Evolutionary conservation across 257 asterid genomes (phyloP).

Genomic region (Fraxinus pennsylvanica): DNA sequence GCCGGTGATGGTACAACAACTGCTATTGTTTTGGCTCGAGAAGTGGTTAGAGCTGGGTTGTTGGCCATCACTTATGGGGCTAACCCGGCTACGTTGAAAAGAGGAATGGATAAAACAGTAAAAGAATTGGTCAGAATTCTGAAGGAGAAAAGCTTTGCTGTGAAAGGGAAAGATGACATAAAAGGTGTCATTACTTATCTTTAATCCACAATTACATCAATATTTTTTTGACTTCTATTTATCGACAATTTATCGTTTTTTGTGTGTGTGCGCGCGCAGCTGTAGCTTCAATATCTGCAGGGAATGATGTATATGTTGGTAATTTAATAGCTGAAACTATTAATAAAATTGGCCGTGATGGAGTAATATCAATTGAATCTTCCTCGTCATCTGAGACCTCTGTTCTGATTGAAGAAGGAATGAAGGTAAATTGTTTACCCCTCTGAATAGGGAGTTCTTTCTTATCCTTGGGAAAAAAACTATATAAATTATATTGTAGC

Average conservation of each 20-base stretch:
- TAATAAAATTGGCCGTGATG: constrained; percentile 88
- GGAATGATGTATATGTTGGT: constrained; percentile 87
- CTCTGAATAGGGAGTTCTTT: not conserved
- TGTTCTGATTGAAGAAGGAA: constrained; percentile 87
- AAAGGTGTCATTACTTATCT: constrained; percentile 47
- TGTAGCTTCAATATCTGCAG: constrained; percentile 91
- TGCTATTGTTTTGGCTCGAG: constrained; percentile 90
- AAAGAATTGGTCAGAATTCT: constrained; percentile 55
- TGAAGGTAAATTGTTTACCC: constrained; percentile 63
- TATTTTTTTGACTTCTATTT: not conserved
- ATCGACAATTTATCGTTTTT: not conserved
- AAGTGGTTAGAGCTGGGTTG: constrained; percentile 73
- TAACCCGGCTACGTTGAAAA: constrained; percentile 72
- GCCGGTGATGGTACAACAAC: constrained; percentile 98
- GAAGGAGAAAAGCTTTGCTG: constrained; percentile 62
- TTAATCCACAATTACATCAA: constrained; percentile 2
- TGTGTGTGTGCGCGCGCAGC: constrained; percentile 46
- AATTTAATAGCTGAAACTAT: constrained; percentile 81
- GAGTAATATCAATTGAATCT: constrained; percentile 73
- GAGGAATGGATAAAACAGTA: constrained; percentile 82
- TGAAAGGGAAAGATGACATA: constrained; percentile 68
- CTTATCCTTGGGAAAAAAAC: not conserved
- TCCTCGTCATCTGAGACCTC: constrained; percentile 81
- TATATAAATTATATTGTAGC: not conserved
- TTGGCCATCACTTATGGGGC: constrained; percentile 87